Conservation (phyloP, 768 basidiomycete species). For the Lactarius quietus region DNA sequence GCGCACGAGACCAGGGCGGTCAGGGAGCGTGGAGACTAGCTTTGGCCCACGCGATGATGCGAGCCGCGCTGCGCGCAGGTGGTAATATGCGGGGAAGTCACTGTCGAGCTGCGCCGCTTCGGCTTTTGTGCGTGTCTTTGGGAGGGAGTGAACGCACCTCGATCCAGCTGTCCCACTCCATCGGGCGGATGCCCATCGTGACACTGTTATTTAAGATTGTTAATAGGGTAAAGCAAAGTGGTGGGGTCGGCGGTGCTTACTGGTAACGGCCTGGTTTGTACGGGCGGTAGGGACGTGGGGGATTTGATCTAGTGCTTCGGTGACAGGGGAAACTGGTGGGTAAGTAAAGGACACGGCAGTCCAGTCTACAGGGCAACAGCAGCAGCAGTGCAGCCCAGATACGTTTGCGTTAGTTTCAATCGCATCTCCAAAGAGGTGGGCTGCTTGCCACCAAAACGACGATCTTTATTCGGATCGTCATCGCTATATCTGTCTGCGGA, state of each 20-base stretch:
- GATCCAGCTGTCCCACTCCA: conserved; percentile 73
- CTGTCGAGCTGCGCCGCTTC: conserved; percentile 48
- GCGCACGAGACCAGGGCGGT: conserved; percentile 34
- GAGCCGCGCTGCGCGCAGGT: conserved; percentile 56
- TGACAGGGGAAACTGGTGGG: conserved; percentile 45
- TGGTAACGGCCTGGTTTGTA: conserved; percentile 61
- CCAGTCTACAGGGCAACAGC: conserved; percentile 43
- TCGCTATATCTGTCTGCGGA: neutral
- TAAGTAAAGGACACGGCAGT: conserved; percentile 48
- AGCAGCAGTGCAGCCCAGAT: neutral
- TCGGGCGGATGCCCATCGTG: conserved; percentile 64
- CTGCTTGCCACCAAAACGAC: conserved; percentile 29
- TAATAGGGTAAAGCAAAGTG: neutral
- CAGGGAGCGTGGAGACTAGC: conserved; percentile 37
- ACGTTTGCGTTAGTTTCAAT: neutral
- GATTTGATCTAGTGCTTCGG: conserved; percentile 41
- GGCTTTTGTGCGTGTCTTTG: neutral
- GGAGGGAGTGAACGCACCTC: conserved; percentile 41
- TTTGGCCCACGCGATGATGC: conserved; percentile 43
- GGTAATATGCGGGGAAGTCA: conserved; percentile 50
- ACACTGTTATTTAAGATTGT: conserved; percentile 38
- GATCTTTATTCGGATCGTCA: conserved; percentile 26
- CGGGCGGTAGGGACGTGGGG: conserved; percentile 62
- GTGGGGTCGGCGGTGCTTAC: conserved; percentile 32
- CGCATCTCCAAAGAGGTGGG: neutral